Percentiles rank a stretch among this genome's conserved stretches.
These are phyloP conservation scores for Dictyostelium firmibasis DNA, from an alignment of 78 protist genomes.

Conservation along the genomic window DNA sequence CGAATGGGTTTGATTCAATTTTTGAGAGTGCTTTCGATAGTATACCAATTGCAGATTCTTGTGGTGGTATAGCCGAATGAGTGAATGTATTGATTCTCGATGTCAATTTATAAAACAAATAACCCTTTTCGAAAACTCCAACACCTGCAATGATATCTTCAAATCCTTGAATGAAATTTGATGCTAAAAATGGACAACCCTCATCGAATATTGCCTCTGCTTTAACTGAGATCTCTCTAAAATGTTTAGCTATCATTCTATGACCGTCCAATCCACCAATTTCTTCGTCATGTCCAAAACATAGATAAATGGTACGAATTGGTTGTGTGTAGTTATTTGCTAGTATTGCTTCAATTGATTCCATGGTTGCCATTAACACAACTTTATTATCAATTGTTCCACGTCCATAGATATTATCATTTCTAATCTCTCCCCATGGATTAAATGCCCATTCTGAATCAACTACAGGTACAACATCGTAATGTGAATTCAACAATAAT, in stretches of 20 bases:
- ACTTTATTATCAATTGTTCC: constrained; percentile 61
- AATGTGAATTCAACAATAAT: constrained; percentile 27
- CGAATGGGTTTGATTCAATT: constrained; percentile 28
- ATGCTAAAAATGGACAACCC: constrained; percentile 21
- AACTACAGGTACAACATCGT: constrained; percentile 52
- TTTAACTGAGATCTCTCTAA: not conserved
- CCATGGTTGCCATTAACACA: constrained; percentile 28
- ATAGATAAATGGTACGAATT: constrained; percentile 14
- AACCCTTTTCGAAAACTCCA: constrained; percentile 57
- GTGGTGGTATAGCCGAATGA: constrained; percentile 52
- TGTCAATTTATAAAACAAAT: not conserved
- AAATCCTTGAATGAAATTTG: constrained; percentile 19
- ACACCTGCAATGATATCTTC: not conserved
- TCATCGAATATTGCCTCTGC: constrained; percentile 41
- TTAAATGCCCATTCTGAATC: constrained; percentile 5
- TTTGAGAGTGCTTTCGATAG: not conserved
- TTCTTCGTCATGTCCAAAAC: constrained; percentile 73
- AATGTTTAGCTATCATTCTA: not conserved
- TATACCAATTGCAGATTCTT: constrained; percentile 37
- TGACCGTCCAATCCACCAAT: constrained; percentile 43
- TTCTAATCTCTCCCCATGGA: constrained; percentile 33
- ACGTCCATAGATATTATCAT: constrained; percentile 49
- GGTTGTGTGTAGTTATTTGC: constrained; percentile 1
- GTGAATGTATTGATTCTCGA: not conserved
- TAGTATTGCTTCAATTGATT: constrained; percentile 21